Evolutionary conservation across 495 filamentous ascomycete genomes (phyloP).

Genomic region (Aspergillus diversus): DNA sequence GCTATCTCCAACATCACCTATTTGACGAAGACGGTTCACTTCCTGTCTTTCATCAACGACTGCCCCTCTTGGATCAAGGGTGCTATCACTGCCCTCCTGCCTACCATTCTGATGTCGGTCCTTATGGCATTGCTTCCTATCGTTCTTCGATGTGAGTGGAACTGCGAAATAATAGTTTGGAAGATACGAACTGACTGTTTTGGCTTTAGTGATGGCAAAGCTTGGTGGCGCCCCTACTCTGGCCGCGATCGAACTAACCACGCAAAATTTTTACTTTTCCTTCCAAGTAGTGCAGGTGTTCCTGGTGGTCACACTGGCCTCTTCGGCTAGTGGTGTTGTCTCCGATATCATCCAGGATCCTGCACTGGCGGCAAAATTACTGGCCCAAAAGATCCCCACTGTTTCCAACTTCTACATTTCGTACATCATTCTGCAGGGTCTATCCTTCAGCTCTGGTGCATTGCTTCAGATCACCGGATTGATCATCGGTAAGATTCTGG

Average conservation of each 20-base stretch:
- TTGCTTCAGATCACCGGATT: conserved; percentile 80
- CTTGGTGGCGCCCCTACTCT: conserved; percentile 76
- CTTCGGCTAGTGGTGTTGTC: conserved; percentile 61
- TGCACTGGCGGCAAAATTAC: conserved; percentile 57
- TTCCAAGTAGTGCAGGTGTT: conserved; percentile 98
- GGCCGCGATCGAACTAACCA: conserved; percentile 80
- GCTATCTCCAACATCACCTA: conserved; percentile 81
- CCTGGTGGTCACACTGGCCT: conserved; percentile 79
- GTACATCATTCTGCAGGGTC: conserved; percentile 91
- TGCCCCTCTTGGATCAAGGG: conserved; percentile 75
- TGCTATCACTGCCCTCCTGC: conserved; percentile 83
- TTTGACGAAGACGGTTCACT: conserved; percentile 63
- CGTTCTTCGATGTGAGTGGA: conserved; percentile 68
- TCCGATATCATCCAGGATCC: conserved; percentile 68
- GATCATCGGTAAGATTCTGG: conserved; percentile 75
- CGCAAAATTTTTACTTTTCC: conserved; percentile 89
- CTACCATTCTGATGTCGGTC: conserved; percentile 75
- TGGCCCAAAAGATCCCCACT: conserved; percentile 75
- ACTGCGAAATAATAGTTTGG: background rate
- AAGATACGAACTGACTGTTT: conserved; percentile 6
- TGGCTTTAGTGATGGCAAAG: conserved; percentile 65
- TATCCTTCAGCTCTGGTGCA: conserved; percentile 76
- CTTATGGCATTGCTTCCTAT: conserved; percentile 92
- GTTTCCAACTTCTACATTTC: conserved; percentile 94
- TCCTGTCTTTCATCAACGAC: conserved; percentile 71